A percentile compares a stretch with the other conserved stretches of the same genome.
These are phyloP conservation scores for Catharanthus roseus DNA, from an alignment of 257 asterid genomes.

Conservation along the genomic window DNA sequence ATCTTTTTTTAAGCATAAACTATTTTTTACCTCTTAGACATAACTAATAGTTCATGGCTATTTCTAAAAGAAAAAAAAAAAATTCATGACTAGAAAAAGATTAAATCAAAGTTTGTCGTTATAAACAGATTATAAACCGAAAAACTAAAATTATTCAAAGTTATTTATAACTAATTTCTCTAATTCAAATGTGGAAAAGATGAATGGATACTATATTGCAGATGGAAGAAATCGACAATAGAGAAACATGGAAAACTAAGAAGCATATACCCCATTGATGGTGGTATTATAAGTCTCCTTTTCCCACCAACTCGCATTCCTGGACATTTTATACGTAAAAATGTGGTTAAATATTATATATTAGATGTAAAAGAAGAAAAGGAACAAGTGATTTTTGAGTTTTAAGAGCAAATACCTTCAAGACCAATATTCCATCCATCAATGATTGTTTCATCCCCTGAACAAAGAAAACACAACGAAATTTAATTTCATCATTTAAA, in stretches of 20 bases:
- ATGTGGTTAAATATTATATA: constrained; percentile 5
- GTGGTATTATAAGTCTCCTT: constrained; percentile 77
- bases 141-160: too few relatives aligned
- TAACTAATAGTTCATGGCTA: too few relatives aligned
- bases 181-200: too few relatives aligned
- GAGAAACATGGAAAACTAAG: constrained; percentile 1
- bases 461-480: constrained; percentile 14
- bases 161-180: too few relatives aligned
- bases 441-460: constrained; percentile 51
- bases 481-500: neutral
- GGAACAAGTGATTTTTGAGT: neutral
- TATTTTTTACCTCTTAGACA: too few relatives aligned
- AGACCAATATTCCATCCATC: constrained; percentile 80
- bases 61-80: too few relatives aligned
- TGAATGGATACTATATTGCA: neutral
- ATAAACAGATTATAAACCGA: too few relatives aligned
- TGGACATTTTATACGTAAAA: constrained; percentile 24
- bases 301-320: constrained; percentile 89
- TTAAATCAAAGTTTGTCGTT: too few relatives aligned
- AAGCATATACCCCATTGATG: constrained; percentile 66
- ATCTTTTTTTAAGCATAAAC: too few relatives aligned
- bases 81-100: too few relatives aligned
- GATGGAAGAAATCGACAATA: neutral
- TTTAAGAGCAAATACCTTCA: constrained; percentile 38
- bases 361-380: neutral